These are phyloP conservation scores for Blastocladiella emersonii DNA, from an alignment of 371 early-diverging fungal genomes.

Conservation along the genomic window DNA sequence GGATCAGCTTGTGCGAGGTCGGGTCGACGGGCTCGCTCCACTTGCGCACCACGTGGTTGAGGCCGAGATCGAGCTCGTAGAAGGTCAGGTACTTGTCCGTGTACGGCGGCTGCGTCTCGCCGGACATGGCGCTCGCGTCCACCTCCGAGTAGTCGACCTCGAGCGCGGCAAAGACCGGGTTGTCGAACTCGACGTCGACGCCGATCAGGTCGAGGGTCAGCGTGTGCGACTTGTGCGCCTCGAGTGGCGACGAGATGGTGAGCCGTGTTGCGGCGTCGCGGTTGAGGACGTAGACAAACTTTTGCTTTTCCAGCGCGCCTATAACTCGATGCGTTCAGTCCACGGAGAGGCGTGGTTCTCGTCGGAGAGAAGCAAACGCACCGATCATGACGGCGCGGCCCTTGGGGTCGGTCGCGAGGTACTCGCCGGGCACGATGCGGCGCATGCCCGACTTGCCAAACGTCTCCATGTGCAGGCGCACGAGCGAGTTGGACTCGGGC, in stretches of 20 bases:
- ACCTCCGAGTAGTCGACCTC: slow-evolving; percentile 79
- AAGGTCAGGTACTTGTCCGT: slow-evolving; percentile 51
- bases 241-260: slow-evolving; percentile 89
- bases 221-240: slow-evolving; percentile 73
- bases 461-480: slow-evolving; percentile 79
- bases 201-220: slow-evolving; percentile 65
- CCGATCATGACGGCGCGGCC: slow-evolving; percentile 93
- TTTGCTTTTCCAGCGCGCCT: slow-evolving; percentile 85
- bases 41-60: slow-evolving; percentile 92
- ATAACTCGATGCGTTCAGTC: too few relatives aligned
- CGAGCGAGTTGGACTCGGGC: slow-evolving; percentile 52
- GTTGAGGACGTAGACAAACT: slow-evolving; percentile 89
- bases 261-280: slow-evolving; percentile 72
- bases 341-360: not conserved
- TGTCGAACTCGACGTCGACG: slow-evolving; percentile 95
- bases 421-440: slow-evolving; percentile 87
- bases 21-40: slow-evolving; percentile 75
- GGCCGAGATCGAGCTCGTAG: slow-evolving; percentile 93
- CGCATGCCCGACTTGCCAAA: slow-evolving; percentile 89
- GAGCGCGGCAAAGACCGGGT: slow-evolving; percentile 89
- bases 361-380: slow-evolving; percentile 11
- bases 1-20: slow-evolving; percentile 64
- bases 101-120: slow-evolving; percentile 42
- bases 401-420: slow-evolving; percentile 86
- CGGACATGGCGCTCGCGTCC: slow-evolving; percentile 64